phyloP scores from a whole-genome alignment of 1,284 basidiomycete genomes.

The Irpex lacteus region DNA sequence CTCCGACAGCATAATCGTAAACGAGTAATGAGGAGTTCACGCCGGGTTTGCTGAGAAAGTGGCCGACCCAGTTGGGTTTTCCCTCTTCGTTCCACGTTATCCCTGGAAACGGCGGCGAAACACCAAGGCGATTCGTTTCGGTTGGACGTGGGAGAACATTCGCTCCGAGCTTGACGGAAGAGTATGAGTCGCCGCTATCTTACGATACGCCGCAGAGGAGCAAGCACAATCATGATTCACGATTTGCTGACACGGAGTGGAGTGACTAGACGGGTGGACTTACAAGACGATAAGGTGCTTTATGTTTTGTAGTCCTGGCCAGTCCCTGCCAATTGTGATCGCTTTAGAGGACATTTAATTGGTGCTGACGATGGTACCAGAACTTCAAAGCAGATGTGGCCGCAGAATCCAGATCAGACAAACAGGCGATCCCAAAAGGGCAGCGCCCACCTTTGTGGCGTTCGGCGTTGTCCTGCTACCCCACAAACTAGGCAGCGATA shows the following conservation, averaged over 20 bases:
- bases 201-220: neutral
- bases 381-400: neutral
- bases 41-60: conserved; percentile 43
- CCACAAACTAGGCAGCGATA: neutral
- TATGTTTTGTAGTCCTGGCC: neutral
- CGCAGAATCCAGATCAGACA: neutral
- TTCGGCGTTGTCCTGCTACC: neutral
- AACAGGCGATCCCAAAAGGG: neutral
- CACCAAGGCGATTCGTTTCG: conserved; percentile 43
- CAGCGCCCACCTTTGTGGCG: neutral
- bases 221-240: neutral
- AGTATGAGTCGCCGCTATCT: conserved; percentile 52
- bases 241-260: neutral
- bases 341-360: neutral
- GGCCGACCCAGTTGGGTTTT: conserved; percentile 53
- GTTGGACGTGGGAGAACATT: conserved; percentile 27
- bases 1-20: conserved; percentile 50
- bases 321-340: neutral
- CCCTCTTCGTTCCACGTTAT: conserved; percentile 40
- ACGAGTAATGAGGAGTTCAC: conserved; percentile 37
- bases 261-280: neutral
- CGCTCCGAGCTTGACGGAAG: conserved; percentile 35
- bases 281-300: neutral
- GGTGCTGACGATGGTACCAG: neutral
- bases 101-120: conserved; percentile 40